phyloP scores from a whole-genome alignment of 2,329 filamentous ascomycete species.

The Aspergillus piperis region DNA sequence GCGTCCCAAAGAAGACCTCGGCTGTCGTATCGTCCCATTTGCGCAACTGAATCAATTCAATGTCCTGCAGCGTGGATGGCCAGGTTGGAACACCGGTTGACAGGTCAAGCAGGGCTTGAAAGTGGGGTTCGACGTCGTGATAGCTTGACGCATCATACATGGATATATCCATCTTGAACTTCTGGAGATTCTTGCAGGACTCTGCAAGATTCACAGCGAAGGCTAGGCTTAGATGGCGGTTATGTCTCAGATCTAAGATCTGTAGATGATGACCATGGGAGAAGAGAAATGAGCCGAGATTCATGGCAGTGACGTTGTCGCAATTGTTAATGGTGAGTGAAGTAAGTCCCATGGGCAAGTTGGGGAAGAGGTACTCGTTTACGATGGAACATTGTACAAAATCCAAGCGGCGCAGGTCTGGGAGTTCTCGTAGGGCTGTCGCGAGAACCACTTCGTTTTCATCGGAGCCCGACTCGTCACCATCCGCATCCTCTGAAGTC shows the following conservation, averaged over 20 bases:
- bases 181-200: slow-evolving; percentile 69
- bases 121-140: slow-evolving; percentile 73
- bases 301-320: slow-evolving; percentile 68
- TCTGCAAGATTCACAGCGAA: slow-evolving; percentile 69
- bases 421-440: slow-evolving; percentile 59
- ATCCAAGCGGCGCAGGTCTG: slow-evolving; percentile 65
- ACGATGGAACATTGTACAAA: slow-evolving; percentile 76
- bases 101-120: slow-evolving; percentile 62
- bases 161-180: slow-evolving; percentile 74
- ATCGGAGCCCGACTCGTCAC: slow-evolving; percentile 41
- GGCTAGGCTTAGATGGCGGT: slow-evolving; percentile 72
- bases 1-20: slow-evolving; percentile 74
- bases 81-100: slow-evolving; percentile 68
- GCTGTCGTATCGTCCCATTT: slow-evolving; percentile 72
- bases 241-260: slow-evolving; percentile 72
- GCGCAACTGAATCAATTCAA: slow-evolving; percentile 76
- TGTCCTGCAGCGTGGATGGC: slow-evolving; percentile 68
- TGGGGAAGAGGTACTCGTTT: slow-evolving; percentile 66
- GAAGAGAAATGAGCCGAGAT: slow-evolving; percentile 65
- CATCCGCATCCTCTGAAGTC: slow-evolving; percentile 21
- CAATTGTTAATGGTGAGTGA: slow-evolving; percentile 78
- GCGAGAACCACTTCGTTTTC: slow-evolving; percentile 37
- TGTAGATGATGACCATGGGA: slow-evolving; percentile 68
- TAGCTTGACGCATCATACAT: slow-evolving; percentile 71
- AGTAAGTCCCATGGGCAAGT: slow-evolving; percentile 66